Conservation (phyloP, 805 yeast species). For the Yarrowia sp. region DNA sequence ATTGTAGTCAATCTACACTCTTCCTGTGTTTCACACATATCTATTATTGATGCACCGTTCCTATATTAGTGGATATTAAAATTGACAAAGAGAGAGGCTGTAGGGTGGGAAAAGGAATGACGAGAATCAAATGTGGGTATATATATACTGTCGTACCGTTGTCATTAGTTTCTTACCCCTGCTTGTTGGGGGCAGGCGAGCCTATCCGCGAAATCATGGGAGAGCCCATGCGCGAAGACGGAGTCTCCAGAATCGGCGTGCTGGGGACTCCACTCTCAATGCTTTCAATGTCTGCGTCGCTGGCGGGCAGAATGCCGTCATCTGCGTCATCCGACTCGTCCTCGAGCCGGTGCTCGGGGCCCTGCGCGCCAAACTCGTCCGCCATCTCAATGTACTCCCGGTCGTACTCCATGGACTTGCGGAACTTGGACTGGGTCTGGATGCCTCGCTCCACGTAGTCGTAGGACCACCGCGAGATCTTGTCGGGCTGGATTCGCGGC, state of each 20-base stretch:
- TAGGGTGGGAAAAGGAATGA: conserved; percentile 3
- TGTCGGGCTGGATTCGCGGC: conserved; percentile 58
- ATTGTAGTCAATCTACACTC: neutral
- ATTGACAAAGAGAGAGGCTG: conserved; percentile 28
- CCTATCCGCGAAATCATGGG: conserved; percentile 36
- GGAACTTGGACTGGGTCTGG: conserved; percentile 42
- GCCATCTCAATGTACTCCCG: conserved; percentile 44
- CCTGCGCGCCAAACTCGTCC: conserved; percentile 32
- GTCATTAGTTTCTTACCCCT: conserved; percentile 4
- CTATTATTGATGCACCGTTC: conserved; percentile 32
- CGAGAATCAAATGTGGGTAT: conserved; percentile 25
- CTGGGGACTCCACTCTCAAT: conserved; percentile 35
- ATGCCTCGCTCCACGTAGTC: conserved; percentile 51
- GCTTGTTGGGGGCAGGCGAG: conserved; percentile 35
- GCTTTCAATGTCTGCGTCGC: conserved; percentile 38
- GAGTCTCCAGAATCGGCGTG: conserved; percentile 33
- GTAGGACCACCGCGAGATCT: conserved; percentile 54
- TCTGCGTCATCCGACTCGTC: conserved; percentile 38
- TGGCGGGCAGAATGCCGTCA: conserved; percentile 35
- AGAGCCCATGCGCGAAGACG: conserved; percentile 26
- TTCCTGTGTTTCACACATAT: neutral
- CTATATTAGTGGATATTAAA: conserved; percentile 36
- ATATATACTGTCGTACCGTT: conserved; percentile 8
- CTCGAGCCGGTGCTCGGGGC: conserved; percentile 31
- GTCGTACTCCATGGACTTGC: conserved; percentile 45